phyloP scores from a whole-genome alignment of 306 rosid species.

The Rosa lucieae region DNA sequence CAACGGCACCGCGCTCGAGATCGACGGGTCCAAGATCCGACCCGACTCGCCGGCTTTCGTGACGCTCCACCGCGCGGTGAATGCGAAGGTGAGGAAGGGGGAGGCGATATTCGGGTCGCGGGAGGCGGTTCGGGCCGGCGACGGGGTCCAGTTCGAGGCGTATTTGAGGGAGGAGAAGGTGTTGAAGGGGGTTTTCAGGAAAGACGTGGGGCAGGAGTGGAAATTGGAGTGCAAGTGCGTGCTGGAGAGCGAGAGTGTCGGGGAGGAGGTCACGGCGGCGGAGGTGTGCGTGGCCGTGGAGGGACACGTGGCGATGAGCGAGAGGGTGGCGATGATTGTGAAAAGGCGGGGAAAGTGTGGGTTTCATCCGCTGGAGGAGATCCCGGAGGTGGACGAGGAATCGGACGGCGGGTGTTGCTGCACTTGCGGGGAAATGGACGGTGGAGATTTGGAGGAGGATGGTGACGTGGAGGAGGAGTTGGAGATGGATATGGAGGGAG shows the following conservation, averaged over 20 bases:
- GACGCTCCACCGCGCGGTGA: conserved; percentile 40
- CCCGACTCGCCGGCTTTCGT: conserved; percentile 39
- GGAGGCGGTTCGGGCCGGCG: conserved; percentile 38
- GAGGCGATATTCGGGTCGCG: conserved; percentile 39
- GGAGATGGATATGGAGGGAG: conserved; percentile 36
- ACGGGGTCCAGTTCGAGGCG: conserved; percentile 43
- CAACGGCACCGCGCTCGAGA: conserved; percentile 32
- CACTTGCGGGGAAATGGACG: conserved; percentile 20
- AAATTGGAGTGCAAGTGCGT: conserved; percentile 42
- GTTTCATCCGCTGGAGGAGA: conserved; percentile 37
- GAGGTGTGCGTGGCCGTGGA: conserved; percentile 49
- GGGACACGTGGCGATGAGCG: conserved; percentile 37
- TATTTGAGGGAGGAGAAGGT: conserved; percentile 42
- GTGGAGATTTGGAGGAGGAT: conserved; percentile 9
- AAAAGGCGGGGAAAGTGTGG: conserved; percentile 27
- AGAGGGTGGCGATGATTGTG: conserved; percentile 34
- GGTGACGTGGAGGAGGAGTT: conserved; percentile 12
- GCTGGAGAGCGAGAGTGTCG: conserved; percentile 24
- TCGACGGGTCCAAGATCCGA: conserved; percentile 39
- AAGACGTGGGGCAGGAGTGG: conserved; percentile 37
- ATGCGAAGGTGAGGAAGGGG: neutral
- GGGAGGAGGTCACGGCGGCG: conserved; percentile 17
- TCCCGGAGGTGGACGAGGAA: conserved; percentile 38
- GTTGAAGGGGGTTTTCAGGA: conserved; percentile 41
- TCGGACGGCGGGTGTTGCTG: conserved; percentile 24